Evolutionary conservation across 768 basidiomycete species (phyloP).

Genomic region (Lentinula edodes): DNA sequence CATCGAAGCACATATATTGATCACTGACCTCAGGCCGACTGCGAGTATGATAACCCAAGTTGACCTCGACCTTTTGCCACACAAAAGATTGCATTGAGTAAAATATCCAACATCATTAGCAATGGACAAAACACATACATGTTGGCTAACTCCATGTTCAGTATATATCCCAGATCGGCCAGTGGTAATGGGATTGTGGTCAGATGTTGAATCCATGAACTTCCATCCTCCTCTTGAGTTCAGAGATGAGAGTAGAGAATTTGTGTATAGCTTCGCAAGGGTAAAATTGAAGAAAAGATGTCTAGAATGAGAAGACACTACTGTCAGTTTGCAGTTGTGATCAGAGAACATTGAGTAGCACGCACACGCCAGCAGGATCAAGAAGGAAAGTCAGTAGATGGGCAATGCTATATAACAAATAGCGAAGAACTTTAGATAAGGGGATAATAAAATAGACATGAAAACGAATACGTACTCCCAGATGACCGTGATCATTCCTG

Average conservation of each 20-base stretch:
- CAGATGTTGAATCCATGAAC: not conserved
- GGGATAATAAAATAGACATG: not conserved
- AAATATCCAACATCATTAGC: not conserved
- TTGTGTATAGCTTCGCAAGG: not conserved
- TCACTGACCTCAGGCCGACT: not conserved
- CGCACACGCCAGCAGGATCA: not conserved
- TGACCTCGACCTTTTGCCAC: not conserved
- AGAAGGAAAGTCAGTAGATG: not conserved
- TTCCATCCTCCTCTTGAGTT: slow-evolving; percentile 3
- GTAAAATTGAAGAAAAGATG: slow-evolving; percentile 1
- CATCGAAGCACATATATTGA: not conserved
- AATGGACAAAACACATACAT: not conserved
- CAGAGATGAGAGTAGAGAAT: not conserved
- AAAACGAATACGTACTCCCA: not conserved
- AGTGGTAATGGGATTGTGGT: not conserved
- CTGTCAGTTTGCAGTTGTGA: too few relatives aligned
- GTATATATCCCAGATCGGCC: not conserved
- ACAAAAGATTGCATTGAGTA: not conserved
- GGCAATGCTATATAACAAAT: not conserved
- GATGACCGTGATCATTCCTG: not conserved
- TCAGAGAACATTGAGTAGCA: not conserved
- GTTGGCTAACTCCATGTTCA: not conserved
- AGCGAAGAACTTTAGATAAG: too few relatives aligned
- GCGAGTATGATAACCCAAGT: not conserved
- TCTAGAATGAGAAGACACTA: not conserved